A percentile compares a stretch with the other conserved stretches of the same genome.
phyloP scores from a whole-genome alignment of 140 eudicot genomes.

The Oenanthe javanica region DNA sequence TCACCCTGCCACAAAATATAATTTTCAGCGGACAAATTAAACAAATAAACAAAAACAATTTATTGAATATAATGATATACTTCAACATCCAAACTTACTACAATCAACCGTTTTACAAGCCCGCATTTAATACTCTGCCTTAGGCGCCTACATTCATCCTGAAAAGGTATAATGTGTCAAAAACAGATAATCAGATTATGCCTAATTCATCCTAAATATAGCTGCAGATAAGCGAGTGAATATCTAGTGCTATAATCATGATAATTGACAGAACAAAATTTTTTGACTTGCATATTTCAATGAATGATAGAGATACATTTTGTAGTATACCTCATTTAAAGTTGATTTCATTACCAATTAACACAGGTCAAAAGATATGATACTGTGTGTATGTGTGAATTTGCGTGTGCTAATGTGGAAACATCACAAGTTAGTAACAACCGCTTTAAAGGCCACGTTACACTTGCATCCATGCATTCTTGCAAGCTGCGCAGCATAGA shows the following conservation, averaged over 20 bases:
- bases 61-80: background rate
- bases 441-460: background rate
- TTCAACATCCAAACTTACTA: constrained; percentile 50
- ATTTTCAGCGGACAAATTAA: background rate
- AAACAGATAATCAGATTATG: background rate
- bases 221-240: background rate
- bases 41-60: background rate
- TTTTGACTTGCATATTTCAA: background rate
- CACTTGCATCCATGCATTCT: background rate
- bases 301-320: background rate
- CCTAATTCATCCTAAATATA: background rate
- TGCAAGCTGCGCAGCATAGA: background rate
- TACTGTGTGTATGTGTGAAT: too few species aligned
- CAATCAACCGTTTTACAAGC: constrained; percentile 65
- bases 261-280: background rate
- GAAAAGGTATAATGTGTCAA: constrained; percentile 5
- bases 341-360: background rate
- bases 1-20: constrained; percentile 56
- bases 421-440: background rate
- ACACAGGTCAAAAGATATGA: background rate
- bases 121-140: constrained; percentile 83
- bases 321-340: background rate
- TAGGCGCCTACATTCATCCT: constrained; percentile 68
- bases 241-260: background rate
- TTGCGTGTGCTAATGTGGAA: background rate